Conservation (phyloP, 2,329 filamentous ascomycete genomes). For the Colletotrichum musae region DNA sequence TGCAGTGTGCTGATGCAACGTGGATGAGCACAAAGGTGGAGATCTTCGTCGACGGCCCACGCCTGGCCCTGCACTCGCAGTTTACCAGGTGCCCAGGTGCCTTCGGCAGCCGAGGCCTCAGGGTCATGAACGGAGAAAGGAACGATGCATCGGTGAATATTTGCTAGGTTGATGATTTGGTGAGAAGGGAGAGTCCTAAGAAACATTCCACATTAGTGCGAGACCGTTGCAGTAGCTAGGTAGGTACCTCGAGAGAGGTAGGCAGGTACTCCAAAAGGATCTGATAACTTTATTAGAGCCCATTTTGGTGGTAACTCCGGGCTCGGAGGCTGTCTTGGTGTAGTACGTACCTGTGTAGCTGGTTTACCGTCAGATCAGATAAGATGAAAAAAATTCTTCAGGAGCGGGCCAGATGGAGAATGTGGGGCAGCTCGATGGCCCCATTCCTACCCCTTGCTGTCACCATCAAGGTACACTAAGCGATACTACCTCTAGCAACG, state of each 20-base stretch:
- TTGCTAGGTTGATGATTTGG: too few species aligned
- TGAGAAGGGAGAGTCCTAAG: too few species aligned
- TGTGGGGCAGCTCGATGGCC: background rate
- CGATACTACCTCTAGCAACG: too few species aligned
- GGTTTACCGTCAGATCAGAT: slow-evolving; percentile 29
- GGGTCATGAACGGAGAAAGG: background rate
- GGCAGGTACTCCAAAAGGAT: slow-evolving; percentile 46
- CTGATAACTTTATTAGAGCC: slow-evolving; percentile 53
- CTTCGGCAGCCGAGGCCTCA: slow-evolving; percentile 13
- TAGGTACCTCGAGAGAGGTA: slow-evolving; percentile 17
- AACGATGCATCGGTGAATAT: background rate
- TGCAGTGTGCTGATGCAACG: slow-evolving; percentile 1
- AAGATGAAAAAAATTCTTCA: slow-evolving; percentile 31
- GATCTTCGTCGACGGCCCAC: slow-evolving; percentile 12
- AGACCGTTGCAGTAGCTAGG: slow-evolving; percentile 29
- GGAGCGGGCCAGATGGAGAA: background rate
- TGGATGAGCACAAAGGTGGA: slow-evolving; percentile 11
- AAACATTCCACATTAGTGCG: slow-evolving; percentile 38
- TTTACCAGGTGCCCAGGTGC: too few species aligned
- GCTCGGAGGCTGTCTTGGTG: background rate
- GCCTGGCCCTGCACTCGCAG: slow-evolving; percentile 13
- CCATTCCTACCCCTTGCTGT: too few species aligned
- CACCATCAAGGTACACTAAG: too few species aligned
- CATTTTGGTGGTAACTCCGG: slow-evolving; percentile 23
- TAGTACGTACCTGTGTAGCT: background rate